These are phyloP conservation scores for Xanthoconium stramineum DNA, from an alignment of 768 basidiomycete genomes.

Conservation along the genomic window DNA sequence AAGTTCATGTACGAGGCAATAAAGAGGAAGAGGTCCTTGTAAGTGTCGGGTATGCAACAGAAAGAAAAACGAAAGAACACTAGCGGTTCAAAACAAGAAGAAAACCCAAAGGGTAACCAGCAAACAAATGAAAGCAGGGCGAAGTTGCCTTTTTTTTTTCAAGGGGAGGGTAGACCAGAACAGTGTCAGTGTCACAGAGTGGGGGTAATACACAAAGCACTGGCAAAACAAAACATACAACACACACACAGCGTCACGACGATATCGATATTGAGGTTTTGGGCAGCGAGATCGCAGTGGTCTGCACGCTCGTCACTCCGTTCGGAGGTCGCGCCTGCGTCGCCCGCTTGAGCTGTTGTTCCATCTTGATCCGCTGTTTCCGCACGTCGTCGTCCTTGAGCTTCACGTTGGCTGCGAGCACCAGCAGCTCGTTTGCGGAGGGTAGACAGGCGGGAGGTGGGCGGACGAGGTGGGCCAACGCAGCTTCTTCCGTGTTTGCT, in stretches of 20 bases:
- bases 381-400: conserved; percentile 77
- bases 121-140: background rate
- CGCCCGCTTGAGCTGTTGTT: conserved; percentile 66
- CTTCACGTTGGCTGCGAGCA: conserved; percentile 61
- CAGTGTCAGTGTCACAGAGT: background rate
- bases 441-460: conserved; percentile 57
- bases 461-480: conserved; percentile 46
- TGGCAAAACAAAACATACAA: conserved; percentile 6
- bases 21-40: conserved; percentile 8
- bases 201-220: conserved; percentile 14
- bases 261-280: conserved; percentile 15
- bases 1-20: background rate
- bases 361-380: conserved; percentile 73
- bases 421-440: conserved; percentile 55
- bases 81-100: background rate
- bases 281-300: conserved; percentile 28
- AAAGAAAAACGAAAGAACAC: background rate
- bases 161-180: too few species aligned
- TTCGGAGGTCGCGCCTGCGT: conserved; percentile 36
- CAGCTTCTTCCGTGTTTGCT: conserved; percentile 42
- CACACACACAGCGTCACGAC: background rate
- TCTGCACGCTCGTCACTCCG: conserved; percentile 27
- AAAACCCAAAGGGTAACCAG: background rate
- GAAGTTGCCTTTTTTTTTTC: background rate
- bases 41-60: conserved; percentile 7